phyloP scores from a whole-genome alignment of 768 basidiomycete species.

The Botryobasidium botryosum region DNA sequence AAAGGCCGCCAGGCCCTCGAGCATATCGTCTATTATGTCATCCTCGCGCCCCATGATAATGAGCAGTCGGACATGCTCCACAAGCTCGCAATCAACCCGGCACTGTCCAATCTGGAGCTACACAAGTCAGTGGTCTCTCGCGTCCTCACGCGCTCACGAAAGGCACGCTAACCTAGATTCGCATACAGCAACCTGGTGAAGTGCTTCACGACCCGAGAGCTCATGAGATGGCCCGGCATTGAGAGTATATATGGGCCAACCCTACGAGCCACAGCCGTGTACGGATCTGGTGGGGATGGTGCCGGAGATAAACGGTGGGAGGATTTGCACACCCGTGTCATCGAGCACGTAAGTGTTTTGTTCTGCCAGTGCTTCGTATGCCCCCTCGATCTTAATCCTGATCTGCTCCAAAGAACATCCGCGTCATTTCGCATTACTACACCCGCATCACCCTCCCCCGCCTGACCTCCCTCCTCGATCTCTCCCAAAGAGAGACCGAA shows the following conservation, averaged over 20 bases:
- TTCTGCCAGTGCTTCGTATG: background rate
- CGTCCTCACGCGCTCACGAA: no score
- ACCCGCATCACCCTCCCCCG: constrained; percentile 76
- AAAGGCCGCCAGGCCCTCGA: constrained; percentile 75
- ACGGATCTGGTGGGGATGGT: constrained; percentile 32
- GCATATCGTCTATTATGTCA: constrained; percentile 86
- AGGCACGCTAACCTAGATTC: no score
- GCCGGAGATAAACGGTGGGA: constrained; percentile 63
- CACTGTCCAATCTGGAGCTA: constrained; percentile 60
- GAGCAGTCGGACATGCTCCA: constrained; percentile 96
- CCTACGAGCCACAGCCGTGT: constrained; percentile 65
- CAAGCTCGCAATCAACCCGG: constrained; percentile 63
- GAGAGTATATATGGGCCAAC: constrained; percentile 74
- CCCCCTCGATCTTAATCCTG: background rate
- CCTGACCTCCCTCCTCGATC: constrained; percentile 73
- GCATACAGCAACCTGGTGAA: constrained; percentile 76
- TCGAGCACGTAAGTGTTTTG: constrained; percentile 74
- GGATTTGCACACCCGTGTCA: constrained; percentile 85
- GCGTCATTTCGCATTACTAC: constrained; percentile 88
- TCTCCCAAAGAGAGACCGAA: constrained; percentile 67
- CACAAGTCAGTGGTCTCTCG: constrained; percentile 46
- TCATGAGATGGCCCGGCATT: constrained; percentile 96
- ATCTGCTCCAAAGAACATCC: constrained; percentile 56
- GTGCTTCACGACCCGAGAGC: constrained; percentile 79
- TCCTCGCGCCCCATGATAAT: constrained; percentile 87